Evolutionary conservation across 306 rosid species (phyloP).

Genomic region (Cicer judaicum): DNA sequence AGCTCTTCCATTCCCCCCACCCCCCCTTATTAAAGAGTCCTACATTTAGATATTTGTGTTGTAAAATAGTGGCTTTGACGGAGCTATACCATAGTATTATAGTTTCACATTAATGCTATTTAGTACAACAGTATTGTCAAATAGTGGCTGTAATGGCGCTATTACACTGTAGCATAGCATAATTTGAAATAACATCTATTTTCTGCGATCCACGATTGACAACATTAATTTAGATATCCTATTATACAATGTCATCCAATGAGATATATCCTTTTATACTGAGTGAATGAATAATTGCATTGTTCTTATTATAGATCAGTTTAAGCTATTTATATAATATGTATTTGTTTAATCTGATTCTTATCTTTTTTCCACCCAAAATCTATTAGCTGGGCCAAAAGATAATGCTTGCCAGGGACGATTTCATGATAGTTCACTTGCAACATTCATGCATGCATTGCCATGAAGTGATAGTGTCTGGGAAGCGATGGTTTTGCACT

Average conservation of each 20-base stretch:
- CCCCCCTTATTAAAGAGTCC: too few relatives aligned
- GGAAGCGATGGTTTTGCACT: conserved; percentile 65
- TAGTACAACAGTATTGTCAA: too few relatives aligned
- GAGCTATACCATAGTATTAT: too few relatives aligned
- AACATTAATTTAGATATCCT: neutral
- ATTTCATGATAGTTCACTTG: conserved; percentile 63
- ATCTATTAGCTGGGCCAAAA: conserved; percentile 55
- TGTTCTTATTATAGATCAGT: neutral
- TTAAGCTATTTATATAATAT: conserved; percentile 21
- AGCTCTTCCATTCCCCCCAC: too few relatives aligned
- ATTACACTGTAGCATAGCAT: too few relatives aligned
- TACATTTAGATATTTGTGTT: too few relatives aligned
- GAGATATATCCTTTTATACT: conserved; percentile 28
- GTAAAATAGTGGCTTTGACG: too few relatives aligned
- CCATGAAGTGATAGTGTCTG: conserved; percentile 55
- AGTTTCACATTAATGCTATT: too few relatives aligned
- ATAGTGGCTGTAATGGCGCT: too few relatives aligned
- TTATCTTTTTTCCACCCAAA: conserved; percentile 21
- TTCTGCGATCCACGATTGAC: too few relatives aligned
- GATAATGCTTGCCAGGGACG: conserved; percentile 55
- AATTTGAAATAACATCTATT: too few relatives aligned
- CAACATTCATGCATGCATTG: conserved; percentile 63
- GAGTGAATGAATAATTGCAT: conserved; percentile 15
- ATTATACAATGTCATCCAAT: neutral
- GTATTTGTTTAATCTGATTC: conserved; percentile 38